phyloP scores from a whole-genome alignment of 2,329 filamentous ascomycete genomes.

The Monosporascus sp. region DNA sequence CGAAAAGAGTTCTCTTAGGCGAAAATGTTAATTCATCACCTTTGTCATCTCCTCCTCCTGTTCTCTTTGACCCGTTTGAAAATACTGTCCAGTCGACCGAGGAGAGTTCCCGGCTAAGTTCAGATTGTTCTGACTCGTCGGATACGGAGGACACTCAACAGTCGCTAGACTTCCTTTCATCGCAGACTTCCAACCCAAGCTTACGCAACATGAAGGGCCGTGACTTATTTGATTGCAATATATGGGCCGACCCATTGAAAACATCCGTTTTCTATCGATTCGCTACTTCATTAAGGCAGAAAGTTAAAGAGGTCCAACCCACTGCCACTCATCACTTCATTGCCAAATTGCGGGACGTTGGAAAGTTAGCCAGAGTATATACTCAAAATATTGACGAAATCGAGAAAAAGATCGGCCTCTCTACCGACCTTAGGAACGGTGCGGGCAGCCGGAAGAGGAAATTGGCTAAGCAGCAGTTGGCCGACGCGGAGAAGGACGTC shows the following conservation, averaged over 20 bases:
- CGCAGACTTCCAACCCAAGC: conserved; percentile 32
- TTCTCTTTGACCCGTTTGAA: conserved; percentile 47
- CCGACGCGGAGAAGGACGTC: conserved; percentile 16
- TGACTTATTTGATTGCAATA: conserved; percentile 65
- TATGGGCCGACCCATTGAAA: conserved; percentile 63
- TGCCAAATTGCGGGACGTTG: conserved; percentile 58
- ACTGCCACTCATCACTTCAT: conserved; percentile 66
- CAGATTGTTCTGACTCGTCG: conserved; percentile 27
- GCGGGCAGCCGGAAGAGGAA: conserved; percentile 54
- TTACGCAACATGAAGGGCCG: conserved; percentile 63
- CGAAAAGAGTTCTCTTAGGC: conserved; percentile 12
- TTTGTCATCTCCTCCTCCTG: conserved; percentile 50
- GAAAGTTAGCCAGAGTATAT: conserved; percentile 66
- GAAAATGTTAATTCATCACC: conserved; percentile 44
- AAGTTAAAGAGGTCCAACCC: conserved; percentile 56
- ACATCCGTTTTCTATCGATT: conserved; percentile 71
- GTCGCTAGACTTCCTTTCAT: conserved; percentile 34
- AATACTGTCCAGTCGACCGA: conserved; percentile 29
- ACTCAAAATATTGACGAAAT: conserved; percentile 73
- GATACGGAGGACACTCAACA: conserved; percentile 40
- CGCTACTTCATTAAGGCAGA: conserved; percentile 61
- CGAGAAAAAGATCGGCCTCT: conserved; percentile 64
- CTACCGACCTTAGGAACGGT: conserved; percentile 55
- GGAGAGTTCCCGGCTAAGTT: conserved; percentile 34
- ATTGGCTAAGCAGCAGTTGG: conserved; percentile 28